phyloP scores from a whole-genome alignment of 176 grass and related monocot genomes.

The Carex littledalei region DNA sequence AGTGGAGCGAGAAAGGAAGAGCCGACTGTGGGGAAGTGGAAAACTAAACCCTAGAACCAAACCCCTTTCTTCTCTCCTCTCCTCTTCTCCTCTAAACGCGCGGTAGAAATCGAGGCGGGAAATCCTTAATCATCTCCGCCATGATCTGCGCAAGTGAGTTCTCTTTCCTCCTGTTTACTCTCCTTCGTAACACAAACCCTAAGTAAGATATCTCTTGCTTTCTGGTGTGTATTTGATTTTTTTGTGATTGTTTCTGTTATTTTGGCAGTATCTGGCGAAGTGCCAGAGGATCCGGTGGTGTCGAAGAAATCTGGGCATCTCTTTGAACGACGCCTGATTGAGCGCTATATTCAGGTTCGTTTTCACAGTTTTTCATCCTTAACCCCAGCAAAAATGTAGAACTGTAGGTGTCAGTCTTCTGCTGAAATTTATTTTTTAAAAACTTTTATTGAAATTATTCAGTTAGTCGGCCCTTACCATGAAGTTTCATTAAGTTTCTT shows the following conservation, averaged over 20 bases:
- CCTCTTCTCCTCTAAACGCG: not conserved
- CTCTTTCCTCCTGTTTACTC: not conserved
- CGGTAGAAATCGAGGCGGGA: not conserved
- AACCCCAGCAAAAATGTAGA: not conserved
- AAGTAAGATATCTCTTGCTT: slow-evolving; percentile 23
- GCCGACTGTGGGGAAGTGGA: not conserved
- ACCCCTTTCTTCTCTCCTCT: not conserved
- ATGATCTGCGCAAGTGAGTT: slow-evolving; percentile 95
- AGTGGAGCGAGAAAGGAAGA: not conserved
- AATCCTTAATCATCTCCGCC: not conserved
- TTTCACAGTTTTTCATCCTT: not conserved
- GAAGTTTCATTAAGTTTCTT: not conserved
- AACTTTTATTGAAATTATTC: not conserved
- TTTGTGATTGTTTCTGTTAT: not conserved
- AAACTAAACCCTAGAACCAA: slow-evolving; percentile 19
- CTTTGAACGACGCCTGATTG: slow-evolving; percentile 86
- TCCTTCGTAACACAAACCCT: slow-evolving; percentile 21
- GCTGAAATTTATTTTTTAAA: not conserved
- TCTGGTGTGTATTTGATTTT: slow-evolving; percentile 18
- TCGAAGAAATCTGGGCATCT: slow-evolving; percentile 93
- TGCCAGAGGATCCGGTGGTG: slow-evolving; percentile 90
- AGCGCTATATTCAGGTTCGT: slow-evolving; percentile 69
- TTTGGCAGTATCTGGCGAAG: slow-evolving; percentile 80
- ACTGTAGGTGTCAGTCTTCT: not conserved
- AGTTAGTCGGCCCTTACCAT: not conserved